These are phyloP conservation scores for Lichtheimia ramosa DNA, from an alignment of 371 early-diverging fungal species.

Conservation along the genomic window DNA sequence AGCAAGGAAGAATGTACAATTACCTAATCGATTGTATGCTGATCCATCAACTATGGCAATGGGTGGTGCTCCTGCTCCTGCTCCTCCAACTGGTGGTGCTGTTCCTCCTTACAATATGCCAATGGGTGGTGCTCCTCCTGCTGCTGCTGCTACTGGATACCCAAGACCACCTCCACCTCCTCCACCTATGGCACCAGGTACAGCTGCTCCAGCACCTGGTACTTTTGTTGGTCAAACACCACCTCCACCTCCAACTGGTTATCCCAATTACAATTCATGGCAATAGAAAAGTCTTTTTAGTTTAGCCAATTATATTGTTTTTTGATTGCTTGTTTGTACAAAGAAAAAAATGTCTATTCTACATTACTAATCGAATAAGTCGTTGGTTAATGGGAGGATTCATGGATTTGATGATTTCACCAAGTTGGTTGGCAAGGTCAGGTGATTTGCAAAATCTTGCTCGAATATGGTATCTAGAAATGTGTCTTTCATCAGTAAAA, in stretches of 20 bases:
- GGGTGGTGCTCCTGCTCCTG: slow-evolving; percentile 17
- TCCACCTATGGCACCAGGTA: slow-evolving; percentile 19
- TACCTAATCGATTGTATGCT: slow-evolving; percentile 73
- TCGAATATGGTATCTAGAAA: slow-evolving; percentile 40
- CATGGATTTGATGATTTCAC: slow-evolving; percentile 50
- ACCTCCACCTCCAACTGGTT: slow-evolving; percentile 14
- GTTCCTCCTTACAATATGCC: not conserved
- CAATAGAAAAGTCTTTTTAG: not conserved
- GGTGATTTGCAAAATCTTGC: slow-evolving; percentile 44
- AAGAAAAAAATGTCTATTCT: slow-evolving; percentile 5
- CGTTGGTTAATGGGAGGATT: slow-evolving; percentile 44
- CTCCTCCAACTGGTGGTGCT: not conserved
- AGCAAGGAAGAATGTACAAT: slow-evolving; percentile 73
- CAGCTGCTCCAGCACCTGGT: slow-evolving; percentile 4
- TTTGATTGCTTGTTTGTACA: not conserved
- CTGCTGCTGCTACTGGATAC: slow-evolving; percentile 4
- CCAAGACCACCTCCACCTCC: slow-evolving; percentile 16
- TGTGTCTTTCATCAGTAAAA: not conserved
- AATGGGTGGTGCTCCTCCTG: slow-evolving; percentile 6
- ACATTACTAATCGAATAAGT: slow-evolving; percentile 36
- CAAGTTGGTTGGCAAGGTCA: slow-evolving; percentile 36
- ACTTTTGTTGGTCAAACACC: not conserved
- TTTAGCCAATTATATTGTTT: too few species aligned
- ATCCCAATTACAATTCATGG: slow-evolving; percentile 15
- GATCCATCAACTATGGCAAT: slow-evolving; percentile 6